Conservation (phyloP, 2,329 filamentous ascomycete genomes). For the Xylaria sp. region DNA sequence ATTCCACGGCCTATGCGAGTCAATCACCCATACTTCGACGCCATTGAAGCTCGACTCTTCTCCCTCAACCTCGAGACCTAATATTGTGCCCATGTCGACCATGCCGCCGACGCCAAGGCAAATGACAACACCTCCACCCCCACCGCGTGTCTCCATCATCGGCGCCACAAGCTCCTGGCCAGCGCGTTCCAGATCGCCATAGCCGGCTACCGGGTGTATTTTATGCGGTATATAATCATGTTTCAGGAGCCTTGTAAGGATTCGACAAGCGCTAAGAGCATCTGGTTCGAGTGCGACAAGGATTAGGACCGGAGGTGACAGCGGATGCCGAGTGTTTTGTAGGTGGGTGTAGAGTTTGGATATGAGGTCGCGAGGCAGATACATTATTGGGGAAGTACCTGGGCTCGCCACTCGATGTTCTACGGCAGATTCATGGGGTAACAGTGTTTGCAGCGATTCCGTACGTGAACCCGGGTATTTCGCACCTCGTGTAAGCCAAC, state of each 20-base stretch:
- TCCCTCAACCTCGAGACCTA: constrained; percentile 77
- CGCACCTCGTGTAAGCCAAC: constrained; percentile 5
- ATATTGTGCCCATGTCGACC: constrained; percentile 83
- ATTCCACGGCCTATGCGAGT: constrained; percentile 94
- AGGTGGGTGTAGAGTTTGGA: constrained; percentile 93
- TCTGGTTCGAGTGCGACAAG: constrained; percentile 95
- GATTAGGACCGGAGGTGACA: constrained; percentile 89
- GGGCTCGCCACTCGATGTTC: constrained; percentile 51
- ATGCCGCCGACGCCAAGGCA: constrained; percentile 94
- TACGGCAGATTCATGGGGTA: constrained; percentile 51
- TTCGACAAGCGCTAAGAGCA: constrained; percentile 93
- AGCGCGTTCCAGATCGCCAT: constrained; percentile 85
- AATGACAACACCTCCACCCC: constrained; percentile 87
- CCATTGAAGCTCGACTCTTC: constrained; percentile 77
- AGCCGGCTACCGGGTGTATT: constrained; percentile 93
- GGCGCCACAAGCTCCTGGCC: constrained; percentile 83
- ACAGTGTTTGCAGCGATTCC: constrained; percentile 13
- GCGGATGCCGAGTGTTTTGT: constrained; percentile 85
- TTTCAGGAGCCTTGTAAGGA: constrained; percentile 91
- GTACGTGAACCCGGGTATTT: constrained; percentile 4
- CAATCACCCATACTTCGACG: constrained; percentile 96
- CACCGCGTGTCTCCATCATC: constrained; percentile 87
- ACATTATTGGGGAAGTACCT: constrained; percentile 70
- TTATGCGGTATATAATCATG: constrained; percentile 98
- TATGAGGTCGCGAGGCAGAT: constrained; percentile 90